Evolutionary conservation across 1,284 basidiomycete genomes (phyloP).

Genomic region (Singerocomus rubriflavus): DNA sequence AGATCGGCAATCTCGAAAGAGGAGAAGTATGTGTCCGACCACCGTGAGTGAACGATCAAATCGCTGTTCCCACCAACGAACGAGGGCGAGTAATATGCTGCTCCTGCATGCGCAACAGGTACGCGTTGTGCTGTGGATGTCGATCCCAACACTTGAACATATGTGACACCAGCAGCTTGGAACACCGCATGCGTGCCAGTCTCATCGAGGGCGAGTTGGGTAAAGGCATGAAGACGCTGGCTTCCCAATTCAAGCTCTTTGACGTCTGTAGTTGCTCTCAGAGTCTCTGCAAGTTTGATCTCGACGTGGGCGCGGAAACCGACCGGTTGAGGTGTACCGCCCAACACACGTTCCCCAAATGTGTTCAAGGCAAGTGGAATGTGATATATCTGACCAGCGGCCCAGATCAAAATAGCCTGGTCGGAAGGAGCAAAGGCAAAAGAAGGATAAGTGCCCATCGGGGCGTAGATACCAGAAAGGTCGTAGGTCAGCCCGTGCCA

Average conservation of each 20-base stretch:
- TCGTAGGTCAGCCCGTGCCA: constrained; percentile 72
- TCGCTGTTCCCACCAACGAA: constrained; percentile 52
- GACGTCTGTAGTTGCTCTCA: constrained; percentile 46
- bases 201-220: constrained; percentile 54
- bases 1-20: constrained; percentile 63
- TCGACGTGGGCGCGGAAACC: constrained; percentile 61
- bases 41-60: constrained; percentile 60
- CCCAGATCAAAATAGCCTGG: constrained; percentile 67
- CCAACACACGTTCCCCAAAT: constrained; percentile 42
- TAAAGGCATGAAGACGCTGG: constrained; percentile 58
- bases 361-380: constrained; percentile 53
- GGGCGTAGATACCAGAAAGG: constrained; percentile 56
- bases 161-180: constrained; percentile 62
- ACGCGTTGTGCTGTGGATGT: constrained; percentile 33
- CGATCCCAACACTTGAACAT: constrained; percentile 46
- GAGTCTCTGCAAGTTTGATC: constrained; percentile 60
- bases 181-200: constrained; percentile 56
- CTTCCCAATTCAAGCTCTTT: constrained; percentile 50
- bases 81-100: constrained; percentile 65
- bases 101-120: constrained; percentile 44
- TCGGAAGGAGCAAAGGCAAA: constrained; percentile 58
- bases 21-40: constrained; percentile 63
- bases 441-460: constrained; percentile 74
- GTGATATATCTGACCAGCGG: constrained; percentile 61
- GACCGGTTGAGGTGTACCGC: constrained; percentile 50